phyloP scores from a whole-genome alignment of 139 green algal genomes.

The Diplosphaera chodatii region DNA sequence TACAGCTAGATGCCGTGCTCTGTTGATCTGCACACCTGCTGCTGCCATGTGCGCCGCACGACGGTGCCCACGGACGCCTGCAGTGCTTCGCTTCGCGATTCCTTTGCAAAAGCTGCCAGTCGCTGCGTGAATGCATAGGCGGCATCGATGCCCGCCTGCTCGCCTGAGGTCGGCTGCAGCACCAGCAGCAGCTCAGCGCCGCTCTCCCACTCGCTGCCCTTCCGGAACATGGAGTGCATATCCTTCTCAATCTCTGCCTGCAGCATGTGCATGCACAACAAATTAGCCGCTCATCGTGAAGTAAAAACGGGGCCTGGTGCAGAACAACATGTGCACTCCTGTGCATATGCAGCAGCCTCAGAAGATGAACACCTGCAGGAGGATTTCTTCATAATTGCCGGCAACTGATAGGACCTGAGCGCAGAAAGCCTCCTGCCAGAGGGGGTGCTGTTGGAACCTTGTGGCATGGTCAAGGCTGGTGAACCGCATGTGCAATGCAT shows the following conservation, averaged over 20 bases:
- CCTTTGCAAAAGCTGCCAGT: constrained; percentile 12
- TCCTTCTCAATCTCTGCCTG: neutral
- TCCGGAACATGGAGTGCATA: neutral
- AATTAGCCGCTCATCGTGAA: too few relatives aligned
- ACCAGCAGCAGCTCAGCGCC: neutral
- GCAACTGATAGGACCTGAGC: neutral
- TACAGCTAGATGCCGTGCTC: too few relatives aligned
- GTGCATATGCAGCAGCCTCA: too few relatives aligned
- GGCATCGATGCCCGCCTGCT: neutral
- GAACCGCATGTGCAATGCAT: neutral
- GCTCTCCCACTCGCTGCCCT: neutral
- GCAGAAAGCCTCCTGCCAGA: neutral
- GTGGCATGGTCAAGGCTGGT: neutral
- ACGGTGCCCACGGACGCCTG: constrained; percentile 8
- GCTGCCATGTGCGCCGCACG: constrained; percentile 3
- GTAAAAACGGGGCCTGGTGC: too few relatives aligned
- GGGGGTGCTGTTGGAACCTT: constrained; percentile 1
- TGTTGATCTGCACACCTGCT: neutral
- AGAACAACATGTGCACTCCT: too few relatives aligned
- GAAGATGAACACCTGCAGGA: neutral
- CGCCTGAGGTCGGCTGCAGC: too few relatives aligned
- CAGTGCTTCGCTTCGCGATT: constrained; percentile 6
- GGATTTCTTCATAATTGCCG: neutral
- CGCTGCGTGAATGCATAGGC: neutral
- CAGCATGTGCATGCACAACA: neutral